A percentile compares a stretch with the other conserved stretches of the same genome.
Conservation (phyloP, 768 basidiomycete species). For the Amanita molliuscula region DNA sequence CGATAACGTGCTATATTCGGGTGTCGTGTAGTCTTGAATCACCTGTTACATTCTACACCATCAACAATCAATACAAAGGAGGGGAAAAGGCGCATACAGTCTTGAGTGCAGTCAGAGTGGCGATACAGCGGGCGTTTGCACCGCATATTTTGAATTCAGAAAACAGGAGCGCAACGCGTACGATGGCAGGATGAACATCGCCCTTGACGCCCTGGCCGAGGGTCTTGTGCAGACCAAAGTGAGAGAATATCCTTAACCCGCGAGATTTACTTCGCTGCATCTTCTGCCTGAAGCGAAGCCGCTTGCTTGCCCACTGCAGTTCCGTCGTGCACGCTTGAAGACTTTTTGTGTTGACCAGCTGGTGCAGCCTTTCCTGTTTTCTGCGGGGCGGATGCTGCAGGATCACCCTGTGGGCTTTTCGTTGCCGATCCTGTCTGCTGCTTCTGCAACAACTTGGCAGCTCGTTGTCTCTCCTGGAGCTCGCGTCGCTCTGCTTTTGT, state of each 20-base stretch:
- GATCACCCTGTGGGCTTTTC: constrained; percentile 6
- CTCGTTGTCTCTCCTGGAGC: constrained; percentile 70
- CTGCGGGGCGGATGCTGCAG: constrained; percentile 11
- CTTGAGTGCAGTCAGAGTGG: constrained; percentile 85
- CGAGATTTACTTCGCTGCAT: constrained; percentile 35
- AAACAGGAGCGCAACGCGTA: constrained; percentile 83
- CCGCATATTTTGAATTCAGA: constrained; percentile 89
- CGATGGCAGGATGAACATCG: constrained; percentile 84
- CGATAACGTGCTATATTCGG: constrained; percentile 76
- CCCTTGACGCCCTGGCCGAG: constrained; percentile 51
- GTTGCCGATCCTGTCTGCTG: constrained; percentile 12
- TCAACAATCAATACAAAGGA: constrained; percentile 8
- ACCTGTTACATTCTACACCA: constrained; percentile 37
- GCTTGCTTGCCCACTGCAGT: neutral
- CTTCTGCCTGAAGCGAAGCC: constrained; percentile 14
- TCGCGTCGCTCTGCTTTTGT: constrained; percentile 75
- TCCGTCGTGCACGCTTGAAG: neutral
- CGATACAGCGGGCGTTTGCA: constrained; percentile 92
- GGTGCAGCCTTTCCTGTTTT: neutral
- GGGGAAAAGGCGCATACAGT: constrained; percentile 42
- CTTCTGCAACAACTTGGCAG: constrained; percentile 55
- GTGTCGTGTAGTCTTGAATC: constrained; percentile 84
- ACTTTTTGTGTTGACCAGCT: neutral
- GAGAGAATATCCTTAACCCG: constrained; percentile 76
- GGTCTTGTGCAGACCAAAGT: constrained; percentile 70